phyloP scores from a whole-genome alignment of 805 yeast species.

The Cyberlindnera amylophila region DNA sequence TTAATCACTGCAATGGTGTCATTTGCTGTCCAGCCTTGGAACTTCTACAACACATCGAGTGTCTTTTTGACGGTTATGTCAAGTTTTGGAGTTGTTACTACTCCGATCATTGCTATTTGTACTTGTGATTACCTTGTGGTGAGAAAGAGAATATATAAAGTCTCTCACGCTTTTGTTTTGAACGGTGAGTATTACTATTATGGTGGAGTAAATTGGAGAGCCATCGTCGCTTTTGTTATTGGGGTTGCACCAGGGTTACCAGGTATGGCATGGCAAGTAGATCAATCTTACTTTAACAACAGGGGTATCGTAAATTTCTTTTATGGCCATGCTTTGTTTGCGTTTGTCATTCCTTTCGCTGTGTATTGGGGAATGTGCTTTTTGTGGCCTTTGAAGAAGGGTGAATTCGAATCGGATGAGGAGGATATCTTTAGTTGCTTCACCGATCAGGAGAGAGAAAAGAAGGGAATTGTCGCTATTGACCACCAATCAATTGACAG shows the following conservation, averaged over 20 bases:
- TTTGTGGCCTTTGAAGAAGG: neutral
- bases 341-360: conserved; percentile 38
- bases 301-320: conserved; percentile 39
- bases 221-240: conserved; percentile 35
- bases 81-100: conserved; percentile 33
- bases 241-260: conserved; percentile 49
- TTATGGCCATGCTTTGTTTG: conserved; percentile 41
- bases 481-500: no score
- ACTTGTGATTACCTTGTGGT: conserved; percentile 37
- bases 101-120: conserved; percentile 34
- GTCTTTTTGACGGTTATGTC: conserved; percentile 32
- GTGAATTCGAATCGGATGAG: conserved; percentile 34
- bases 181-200: conserved; percentile 32
- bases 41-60: conserved; percentile 31
- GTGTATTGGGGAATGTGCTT: conserved; percentile 31
- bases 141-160: conserved; percentile 30
- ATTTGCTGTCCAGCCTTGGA: conserved; percentile 35
- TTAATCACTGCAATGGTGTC: conserved; percentile 28
- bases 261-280: conserved; percentile 39
- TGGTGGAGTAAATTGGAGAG: conserved; percentile 42
- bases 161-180: conserved; percentile 29
- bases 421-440: conserved; percentile 38
- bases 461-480: conserved; percentile 7
- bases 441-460: conserved; percentile 30
- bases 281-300: conserved; percentile 15